Evolutionary conservation across 1,284 basidiomycete species (phyloP).

Genomic region (Sanghuangporus baumii): DNA sequence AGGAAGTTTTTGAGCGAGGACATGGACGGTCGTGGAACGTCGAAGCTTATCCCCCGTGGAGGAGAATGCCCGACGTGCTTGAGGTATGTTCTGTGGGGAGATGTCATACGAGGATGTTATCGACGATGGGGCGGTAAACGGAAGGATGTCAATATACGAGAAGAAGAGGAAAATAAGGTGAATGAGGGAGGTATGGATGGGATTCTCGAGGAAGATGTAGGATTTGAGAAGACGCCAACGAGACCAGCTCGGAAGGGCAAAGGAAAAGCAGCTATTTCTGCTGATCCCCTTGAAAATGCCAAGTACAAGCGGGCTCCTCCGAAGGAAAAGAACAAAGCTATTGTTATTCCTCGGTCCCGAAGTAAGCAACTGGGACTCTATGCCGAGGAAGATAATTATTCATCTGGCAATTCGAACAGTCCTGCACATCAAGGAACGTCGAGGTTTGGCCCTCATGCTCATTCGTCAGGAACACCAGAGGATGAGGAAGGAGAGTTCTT

Average conservation of each 20-base stretch:
- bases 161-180: conserved; percentile 23
- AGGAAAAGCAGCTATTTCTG: not conserved
- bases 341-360: not conserved
- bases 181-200: not conserved
- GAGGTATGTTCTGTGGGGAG: conserved; percentile 62
- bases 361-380: too few relatives aligned
- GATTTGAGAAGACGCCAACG: not conserved
- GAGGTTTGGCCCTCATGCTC: too few relatives aligned
- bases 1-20: conserved; percentile 41
- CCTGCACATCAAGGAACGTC: too few relatives aligned
- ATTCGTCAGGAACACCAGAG: too few relatives aligned
- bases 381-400: too few relatives aligned
- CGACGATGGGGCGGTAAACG: conserved; percentile 40
- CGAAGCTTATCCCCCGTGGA: conserved; percentile 53
- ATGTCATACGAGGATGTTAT: conserved; percentile 65
- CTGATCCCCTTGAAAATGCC: not conserved
- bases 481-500: conserved; percentile 27
- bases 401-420: too few relatives aligned
- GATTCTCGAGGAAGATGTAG: not conserved
- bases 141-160: conserved; percentile 23
- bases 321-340: not conserved
- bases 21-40: conserved; percentile 22
- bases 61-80: conserved; percentile 57
- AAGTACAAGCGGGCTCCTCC: not conserved
- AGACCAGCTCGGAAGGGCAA: not conserved